Base-by-base conservation (phyloP, 345 rosid species). In the Eutrema heterophyllum region DNA sequence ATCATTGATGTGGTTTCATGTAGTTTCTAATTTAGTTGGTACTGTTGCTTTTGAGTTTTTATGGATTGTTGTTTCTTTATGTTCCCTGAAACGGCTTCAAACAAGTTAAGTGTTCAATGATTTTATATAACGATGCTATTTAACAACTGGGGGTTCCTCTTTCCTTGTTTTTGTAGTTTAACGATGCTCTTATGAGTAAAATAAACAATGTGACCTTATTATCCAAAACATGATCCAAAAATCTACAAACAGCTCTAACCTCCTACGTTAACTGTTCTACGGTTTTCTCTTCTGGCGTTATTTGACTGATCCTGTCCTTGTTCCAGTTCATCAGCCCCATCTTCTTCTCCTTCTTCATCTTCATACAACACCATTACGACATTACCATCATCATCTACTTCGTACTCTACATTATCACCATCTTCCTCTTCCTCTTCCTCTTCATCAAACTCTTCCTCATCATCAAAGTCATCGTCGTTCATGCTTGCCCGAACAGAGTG, bases 391-490 rank as follows among this genome's bases (percentile, higher is more conserved):
- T 56, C 72, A 56, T 76, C 79, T 69, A 76, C 51, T 76, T 76
- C 53, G 2, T 76, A 69, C 70, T 76, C 79, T 27, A 72, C 18
- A 71, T 62, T 18, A 43, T 65, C 77, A 50, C 33, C 81, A 3
- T 83, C 81, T 10, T 78, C 79, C 32, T 82, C 81, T 5, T 72
- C 77, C 45, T 76, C 90, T 11, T 76, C 90, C 27, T 81, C 90
- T 3, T 77, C 90, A 14, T 81, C 90, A 21, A 21, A 21, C 2
- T 81, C 79, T n/a, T 75, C 85, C 2, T 79, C 86, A 13, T 80
- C 88, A 27, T 81, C 86, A 5, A 83, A 90, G n/a, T 86, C 89
- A 15, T 81, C 41, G 30, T 77, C 90, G 53, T 81, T 78, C 79
- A 59, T 72, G 46, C 84, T 81, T 11, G 78, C 86, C 4, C 78